A percentile compares a stretch with the other conserved stretches of the same genome.
phyloP scores from a whole-genome alignment of 2,329 filamentous ascomycete species.

The Elsinoe fawcettii region DNA sequence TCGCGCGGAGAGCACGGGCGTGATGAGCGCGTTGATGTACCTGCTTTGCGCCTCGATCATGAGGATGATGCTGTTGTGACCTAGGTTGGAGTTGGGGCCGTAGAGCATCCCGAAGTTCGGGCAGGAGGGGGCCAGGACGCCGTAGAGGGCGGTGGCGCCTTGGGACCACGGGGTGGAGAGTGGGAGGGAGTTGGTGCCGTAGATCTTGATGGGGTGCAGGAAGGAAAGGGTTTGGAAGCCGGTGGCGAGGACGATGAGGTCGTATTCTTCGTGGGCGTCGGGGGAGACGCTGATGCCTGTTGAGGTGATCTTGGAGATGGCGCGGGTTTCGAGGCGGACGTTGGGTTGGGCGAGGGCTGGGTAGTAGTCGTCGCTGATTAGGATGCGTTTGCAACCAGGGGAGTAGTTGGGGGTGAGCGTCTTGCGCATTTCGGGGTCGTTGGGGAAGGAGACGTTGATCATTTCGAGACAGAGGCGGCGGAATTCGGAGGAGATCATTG shows the following conservation, averaged over 20 bases:
- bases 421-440: slow-evolving; percentile 45
- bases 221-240: slow-evolving; percentile 54
- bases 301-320: slow-evolving; percentile 41
- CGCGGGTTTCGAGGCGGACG: slow-evolving; percentile 44
- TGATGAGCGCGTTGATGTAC: slow-evolving; percentile 47
- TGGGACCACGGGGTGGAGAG: slow-evolving; percentile 48
- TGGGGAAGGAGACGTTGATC: slow-evolving; percentile 42
- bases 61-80: slow-evolving; percentile 53
- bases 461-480: slow-evolving; percentile 30
- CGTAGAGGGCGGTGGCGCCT: slow-evolving; percentile 45
- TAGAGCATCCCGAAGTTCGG: slow-evolving; percentile 53
- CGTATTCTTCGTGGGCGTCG: slow-evolving; percentile 32
- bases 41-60: slow-evolving; percentile 54
- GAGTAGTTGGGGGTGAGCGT: slow-evolving; percentile 48
- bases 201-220: slow-evolving; percentile 49
- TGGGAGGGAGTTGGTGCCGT: slow-evolving; percentile 36
- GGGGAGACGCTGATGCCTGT: slow-evolving; percentile 41
- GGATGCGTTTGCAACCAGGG: slow-evolving; percentile 48
- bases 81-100: slow-evolving; percentile 50
- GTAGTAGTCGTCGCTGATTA: slow-evolving; percentile 51
- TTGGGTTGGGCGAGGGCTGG: slow-evolving; percentile 42
- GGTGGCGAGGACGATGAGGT: slow-evolving; percentile 51
- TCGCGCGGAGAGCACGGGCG: slow-evolving; percentile 41
- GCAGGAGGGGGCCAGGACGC: slow-evolving; percentile 44
- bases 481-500: slow-evolving; percentile 36